These are phyloP conservation scores for Nakazawaea siamensis DNA, from an alignment of 805 yeast genomes.

Conservation along the genomic window DNA sequence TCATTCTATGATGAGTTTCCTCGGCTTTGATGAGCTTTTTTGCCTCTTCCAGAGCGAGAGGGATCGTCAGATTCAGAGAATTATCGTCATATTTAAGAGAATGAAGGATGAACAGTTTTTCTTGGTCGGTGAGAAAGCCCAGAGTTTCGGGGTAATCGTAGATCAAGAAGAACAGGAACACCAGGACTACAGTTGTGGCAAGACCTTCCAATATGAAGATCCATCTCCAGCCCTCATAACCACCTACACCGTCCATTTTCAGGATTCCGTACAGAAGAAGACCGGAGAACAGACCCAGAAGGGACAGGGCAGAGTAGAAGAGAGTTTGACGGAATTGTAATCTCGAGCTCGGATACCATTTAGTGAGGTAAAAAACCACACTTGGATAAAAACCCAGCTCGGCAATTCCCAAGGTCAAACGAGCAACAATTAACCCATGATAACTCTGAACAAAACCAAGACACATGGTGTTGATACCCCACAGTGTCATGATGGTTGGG, in stretches of 20 bases:
- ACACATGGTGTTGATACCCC: constrained; percentile 33
- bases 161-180: constrained; percentile 20
- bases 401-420: constrained; percentile 42
- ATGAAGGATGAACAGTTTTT: constrained; percentile 23
- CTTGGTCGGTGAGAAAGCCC: constrained; percentile 30
- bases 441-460: constrained; percentile 33
- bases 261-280: constrained; percentile 37
- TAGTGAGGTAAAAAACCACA: constrained; percentile 36
- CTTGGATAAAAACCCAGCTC: constrained; percentile 47
- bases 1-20: constrained; percentile 9
- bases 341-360: constrained; percentile 39
- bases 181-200: constrained; percentile 32
- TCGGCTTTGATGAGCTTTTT: constrained; percentile 6
- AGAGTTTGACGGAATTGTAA: constrained; percentile 39
- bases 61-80: background rate
- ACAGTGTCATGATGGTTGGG: constrained; percentile 21
- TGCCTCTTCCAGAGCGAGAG: background rate
- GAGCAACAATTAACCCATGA: constrained; percentile 33
- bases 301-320: constrained; percentile 42
- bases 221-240: constrained; percentile 30
- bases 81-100: constrained; percentile 7
- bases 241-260: constrained; percentile 16
- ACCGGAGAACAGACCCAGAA: constrained; percentile 54
- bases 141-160: constrained; percentile 33
- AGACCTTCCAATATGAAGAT: constrained; percentile 45